Conservation (phyloP, 371 early-diverging fungal species). For the Lichtheimia corymbifera region DNA sequence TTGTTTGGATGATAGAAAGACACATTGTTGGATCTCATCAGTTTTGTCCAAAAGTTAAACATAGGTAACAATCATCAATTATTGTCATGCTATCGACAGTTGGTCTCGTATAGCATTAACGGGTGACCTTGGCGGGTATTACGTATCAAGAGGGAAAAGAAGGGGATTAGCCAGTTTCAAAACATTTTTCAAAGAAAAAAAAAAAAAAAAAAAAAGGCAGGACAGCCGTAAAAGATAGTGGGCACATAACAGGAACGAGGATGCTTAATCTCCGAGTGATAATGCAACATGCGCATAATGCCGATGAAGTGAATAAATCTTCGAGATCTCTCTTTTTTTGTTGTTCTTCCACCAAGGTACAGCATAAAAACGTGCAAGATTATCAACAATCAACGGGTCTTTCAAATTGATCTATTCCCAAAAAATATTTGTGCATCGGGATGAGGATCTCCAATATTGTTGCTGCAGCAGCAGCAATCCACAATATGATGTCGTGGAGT, state of each 20-base stretch:
- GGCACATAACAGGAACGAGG: background rate
- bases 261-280: background rate
- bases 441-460: background rate
- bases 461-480: background rate
- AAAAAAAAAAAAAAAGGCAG: background rate
- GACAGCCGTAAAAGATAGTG: background rate
- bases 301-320: background rate
- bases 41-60: too few relatives aligned
- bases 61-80: too few relatives aligned
- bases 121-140: too few relatives aligned
- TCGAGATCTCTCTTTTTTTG: slow-evolving; percentile 1
- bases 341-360: background rate
- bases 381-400: background rate
- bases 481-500: background rate
- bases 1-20: too few relatives aligned
- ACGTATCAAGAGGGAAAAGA: too few relatives aligned
- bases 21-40: too few relatives aligned
- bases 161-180: background rate
- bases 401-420: too few relatives aligned
- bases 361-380: background rate
- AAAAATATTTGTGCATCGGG: too few relatives aligned
- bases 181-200: background rate
- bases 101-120: too few relatives aligned
- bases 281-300: background rate
- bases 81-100: too few relatives aligned